Evolutionary conservation across 768 basidiomycete species (phyloP).

Genomic region (Russula brevipes): DNA sequence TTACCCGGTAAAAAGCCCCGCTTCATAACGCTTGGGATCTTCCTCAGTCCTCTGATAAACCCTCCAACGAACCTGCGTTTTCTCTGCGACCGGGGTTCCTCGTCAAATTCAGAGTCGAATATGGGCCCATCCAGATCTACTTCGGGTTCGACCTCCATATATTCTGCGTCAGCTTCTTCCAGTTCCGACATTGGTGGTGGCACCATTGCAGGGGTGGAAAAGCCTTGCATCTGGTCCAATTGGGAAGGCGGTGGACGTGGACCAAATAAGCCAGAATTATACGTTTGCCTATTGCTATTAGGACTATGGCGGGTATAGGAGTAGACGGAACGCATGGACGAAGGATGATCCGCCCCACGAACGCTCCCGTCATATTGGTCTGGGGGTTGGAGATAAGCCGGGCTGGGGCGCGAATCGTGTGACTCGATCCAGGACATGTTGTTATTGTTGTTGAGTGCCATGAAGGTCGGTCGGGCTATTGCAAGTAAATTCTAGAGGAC

Average conservation of each 20-base stretch:
- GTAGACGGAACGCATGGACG: not conserved
- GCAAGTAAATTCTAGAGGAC: conserved; percentile 1
- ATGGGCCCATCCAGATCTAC: not conserved
- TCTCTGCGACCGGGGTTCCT: not conserved
- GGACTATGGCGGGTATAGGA: conserved; percentile 17
- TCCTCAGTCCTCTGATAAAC: conserved; percentile 18
- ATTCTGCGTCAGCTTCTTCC: conserved; percentile 18
- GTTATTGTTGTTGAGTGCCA: not conserved
- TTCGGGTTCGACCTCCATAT: conserved; percentile 19
- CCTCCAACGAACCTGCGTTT: conserved; percentile 23
- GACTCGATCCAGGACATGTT: conserved; percentile 14
- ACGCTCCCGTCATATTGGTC: conserved; percentile 6
- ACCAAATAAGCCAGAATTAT: conserved; percentile 11
- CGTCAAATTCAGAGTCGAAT: conserved; percentile 7
- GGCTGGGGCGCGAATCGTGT: conserved; percentile 2
- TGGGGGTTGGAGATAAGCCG: not conserved
- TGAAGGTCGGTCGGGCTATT: conserved; percentile 5
- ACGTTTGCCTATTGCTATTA: conserved; percentile 12
- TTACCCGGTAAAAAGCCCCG: conserved; percentile 16
- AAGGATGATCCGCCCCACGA: conserved; percentile 10
- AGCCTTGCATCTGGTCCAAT: conserved; percentile 6
- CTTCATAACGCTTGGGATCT: conserved; percentile 18
- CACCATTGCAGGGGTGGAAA: conserved; percentile 4
- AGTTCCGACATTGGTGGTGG: conserved; percentile 1
- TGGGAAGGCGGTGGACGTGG: conserved; percentile 18